Conservation (phyloP, 805 yeast genomes). For the Sporopachydermia lactativora region DNA sequence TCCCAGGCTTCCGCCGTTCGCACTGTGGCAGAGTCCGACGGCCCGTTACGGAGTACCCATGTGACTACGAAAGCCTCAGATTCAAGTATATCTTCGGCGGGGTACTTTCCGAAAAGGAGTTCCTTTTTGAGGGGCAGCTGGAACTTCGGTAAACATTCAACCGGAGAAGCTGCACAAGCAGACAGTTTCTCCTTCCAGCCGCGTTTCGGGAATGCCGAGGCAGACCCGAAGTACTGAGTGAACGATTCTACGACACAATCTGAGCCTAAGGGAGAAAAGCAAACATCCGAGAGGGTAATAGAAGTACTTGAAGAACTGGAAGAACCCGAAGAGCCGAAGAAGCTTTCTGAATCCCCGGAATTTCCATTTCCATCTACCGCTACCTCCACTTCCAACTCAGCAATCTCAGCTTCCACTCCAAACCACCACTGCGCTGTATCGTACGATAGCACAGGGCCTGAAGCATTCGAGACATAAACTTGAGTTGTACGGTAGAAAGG, state of each 20-base stretch:
- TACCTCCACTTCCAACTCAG: conserved; percentile 16
- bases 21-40: conserved; percentile 23
- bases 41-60: conserved; percentile 43
- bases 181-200: conserved; percentile 44
- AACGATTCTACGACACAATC: conserved; percentile 77
- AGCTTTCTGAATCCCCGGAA: too few species aligned
- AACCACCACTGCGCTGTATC: conserved; percentile 80
- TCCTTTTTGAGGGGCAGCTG: conserved; percentile 78
- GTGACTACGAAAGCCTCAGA: conserved; percentile 71
- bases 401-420: conserved; percentile 49
- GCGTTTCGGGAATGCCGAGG: conserved; percentile 30
- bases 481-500: conserved; percentile 88
- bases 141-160: conserved; percentile 76
- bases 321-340: too few species aligned
- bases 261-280: conserved; percentile 73
- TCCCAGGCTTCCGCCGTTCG: conserved; percentile 50
- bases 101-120: conserved; percentile 52
- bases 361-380: too few species aligned
- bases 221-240: conserved; percentile 75
- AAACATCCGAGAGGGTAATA: conserved; percentile 43
- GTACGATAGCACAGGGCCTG: conserved; percentile 59
- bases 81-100: conserved; percentile 29
- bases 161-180: conserved; percentile 67
- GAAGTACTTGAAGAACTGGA: conserved; percentile 6
- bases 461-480: conserved; percentile 52